A percentile compares a stretch with the other conserved stretches of the same genome.
These are phyloP conservation scores for Takakia lepidozioides DNA, from an alignment of 225 moss, liverwort and hornwort genomes.

Conservation along the genomic window DNA sequence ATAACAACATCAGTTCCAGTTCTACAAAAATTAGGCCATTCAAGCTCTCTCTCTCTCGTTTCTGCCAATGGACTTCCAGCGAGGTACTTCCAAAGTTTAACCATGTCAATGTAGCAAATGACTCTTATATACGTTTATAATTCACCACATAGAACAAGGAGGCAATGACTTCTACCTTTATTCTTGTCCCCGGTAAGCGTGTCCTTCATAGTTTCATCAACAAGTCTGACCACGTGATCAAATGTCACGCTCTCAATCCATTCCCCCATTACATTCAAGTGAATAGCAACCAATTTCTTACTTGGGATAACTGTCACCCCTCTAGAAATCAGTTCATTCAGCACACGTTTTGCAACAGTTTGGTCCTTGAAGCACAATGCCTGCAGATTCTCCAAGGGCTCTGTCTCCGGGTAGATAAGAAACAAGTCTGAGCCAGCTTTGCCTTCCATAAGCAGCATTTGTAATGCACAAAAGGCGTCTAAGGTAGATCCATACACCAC, in stretches of 20 bases:
- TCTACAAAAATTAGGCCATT: too few relatives aligned
- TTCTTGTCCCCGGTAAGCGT: background rate
- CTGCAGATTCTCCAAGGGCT: slow-evolving; percentile 15
- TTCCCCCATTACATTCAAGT: slow-evolving; percentile 11
- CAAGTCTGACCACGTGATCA: background rate
- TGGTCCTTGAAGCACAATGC: slow-evolving; percentile 20
- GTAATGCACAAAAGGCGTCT: slow-evolving; percentile 31
- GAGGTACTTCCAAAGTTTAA: too few relatives aligned
- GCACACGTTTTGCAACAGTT: slow-evolving; percentile 19
- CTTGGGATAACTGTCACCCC: slow-evolving; percentile 34
- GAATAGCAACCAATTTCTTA: slow-evolving; percentile 17
- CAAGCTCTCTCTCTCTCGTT: background rate
- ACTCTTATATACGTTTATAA: too few relatives aligned
- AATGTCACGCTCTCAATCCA: slow-evolving; percentile 18
- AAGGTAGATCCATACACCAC: slow-evolving; percentile 45
- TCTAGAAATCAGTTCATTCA: slow-evolving; percentile 19
- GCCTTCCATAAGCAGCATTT: slow-evolving; percentile 35
- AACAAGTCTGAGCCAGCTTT: slow-evolving; percentile 24
- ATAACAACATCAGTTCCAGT: too few relatives aligned
- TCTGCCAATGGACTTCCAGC: too few relatives aligned
- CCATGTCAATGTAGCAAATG: background rate
- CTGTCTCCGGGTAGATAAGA: slow-evolving; percentile 34
- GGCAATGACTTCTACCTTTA: slow-evolving; percentile 4
- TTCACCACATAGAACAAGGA: too few relatives aligned
- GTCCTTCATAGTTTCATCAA: background rate